Evolutionary conservation across 2,329 filamentous ascomycete genomes (phyloP), one percentile per base, ranked within the genome.

Genomic region (Fusarium citri): DNA sequence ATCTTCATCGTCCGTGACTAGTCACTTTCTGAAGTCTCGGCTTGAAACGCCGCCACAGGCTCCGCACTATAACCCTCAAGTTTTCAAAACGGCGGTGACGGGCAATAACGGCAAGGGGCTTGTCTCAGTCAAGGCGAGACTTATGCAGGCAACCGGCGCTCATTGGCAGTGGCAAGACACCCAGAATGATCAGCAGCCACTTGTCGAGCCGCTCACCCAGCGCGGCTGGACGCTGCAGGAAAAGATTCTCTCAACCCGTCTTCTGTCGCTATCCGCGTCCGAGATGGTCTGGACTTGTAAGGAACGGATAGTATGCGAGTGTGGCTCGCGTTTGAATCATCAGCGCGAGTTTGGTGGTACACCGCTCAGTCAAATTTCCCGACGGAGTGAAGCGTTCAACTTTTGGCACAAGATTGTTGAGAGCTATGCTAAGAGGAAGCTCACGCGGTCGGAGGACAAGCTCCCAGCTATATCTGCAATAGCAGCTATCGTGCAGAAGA

Each of bases 401-500:
- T 75, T 75, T 31, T 78, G 76, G 76, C 73, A 75, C 37, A 74
- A 76, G 16, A 64, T 76, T 2, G 64, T 78, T 18, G 72, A 77
- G 46, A 74, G 69, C 46, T 78, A 78, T 48, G 72, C 75, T 3
- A 63, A 66, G 23, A 59, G 74, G 7, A 51, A 69, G 4, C 47
- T 79, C 18, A 73, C 73, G 0, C 58, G 72, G 1, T 30, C 49
- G 6, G 28, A 54, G 0, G 78, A 79, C 43, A 74, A 73, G 22
- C 67, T 79, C 7, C 75, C 76, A 0, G 77, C 75, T 2, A 73
- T 79, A 40, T 77, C 76, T 5, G 77, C 75, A 1, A 61, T 78
- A 23, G 78, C 77, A 0, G 68, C 63, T 7, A 57, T 66, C 6
- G 47, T 78, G 34, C 70, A 71, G 30, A 59, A 65, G 34, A 68